Percentiles rank a stretch among this genome's conserved stretches.
phyloP scores from a whole-genome alignment of 371 early-diverging fungal genomes.

The Lichtheimia hyalospora region DNA sequence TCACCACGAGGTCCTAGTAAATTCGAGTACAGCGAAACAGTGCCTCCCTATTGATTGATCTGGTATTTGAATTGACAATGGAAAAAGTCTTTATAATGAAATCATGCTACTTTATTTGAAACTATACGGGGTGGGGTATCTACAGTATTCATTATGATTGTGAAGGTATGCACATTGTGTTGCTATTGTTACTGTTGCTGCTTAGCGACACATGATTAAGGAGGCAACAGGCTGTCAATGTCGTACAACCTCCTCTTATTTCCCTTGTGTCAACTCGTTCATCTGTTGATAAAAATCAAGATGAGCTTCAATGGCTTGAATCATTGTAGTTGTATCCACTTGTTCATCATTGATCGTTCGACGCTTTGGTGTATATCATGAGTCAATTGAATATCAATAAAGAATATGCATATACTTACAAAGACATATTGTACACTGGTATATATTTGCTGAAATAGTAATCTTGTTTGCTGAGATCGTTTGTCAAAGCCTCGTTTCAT shows the following conservation, averaged over 20 bases:
- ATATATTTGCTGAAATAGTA: conserved; percentile 12
- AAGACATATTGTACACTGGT: conserved; percentile 16
- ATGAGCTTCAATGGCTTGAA: conserved; percentile 7
- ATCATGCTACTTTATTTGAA: no score
- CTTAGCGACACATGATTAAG: no score
- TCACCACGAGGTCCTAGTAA: no score
- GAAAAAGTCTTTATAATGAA: no score
- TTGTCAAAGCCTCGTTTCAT: conserved; percentile 10
- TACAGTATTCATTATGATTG: no score
- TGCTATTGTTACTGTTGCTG: no score
- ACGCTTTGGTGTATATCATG: not conserved
- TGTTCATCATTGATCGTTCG: conserved; percentile 7
- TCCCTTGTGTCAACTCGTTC: not conserved
- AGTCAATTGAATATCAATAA: not conserved
- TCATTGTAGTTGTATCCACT: not conserved
- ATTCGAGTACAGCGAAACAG: no score
- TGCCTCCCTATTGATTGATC: no score
- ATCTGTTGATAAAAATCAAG: conserved; percentile 4
- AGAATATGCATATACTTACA: conserved; percentile 4
- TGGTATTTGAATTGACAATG: no score
- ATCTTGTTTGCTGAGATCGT: conserved; percentile 11
- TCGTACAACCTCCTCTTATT: not conserved
- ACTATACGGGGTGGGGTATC: no score
- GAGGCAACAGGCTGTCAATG: not conserved
- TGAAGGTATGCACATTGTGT: no score